Evolutionary conservation across 192 early-diverging fungal species (phyloP).

Genomic region (Spinellus fusiger): DNA sequence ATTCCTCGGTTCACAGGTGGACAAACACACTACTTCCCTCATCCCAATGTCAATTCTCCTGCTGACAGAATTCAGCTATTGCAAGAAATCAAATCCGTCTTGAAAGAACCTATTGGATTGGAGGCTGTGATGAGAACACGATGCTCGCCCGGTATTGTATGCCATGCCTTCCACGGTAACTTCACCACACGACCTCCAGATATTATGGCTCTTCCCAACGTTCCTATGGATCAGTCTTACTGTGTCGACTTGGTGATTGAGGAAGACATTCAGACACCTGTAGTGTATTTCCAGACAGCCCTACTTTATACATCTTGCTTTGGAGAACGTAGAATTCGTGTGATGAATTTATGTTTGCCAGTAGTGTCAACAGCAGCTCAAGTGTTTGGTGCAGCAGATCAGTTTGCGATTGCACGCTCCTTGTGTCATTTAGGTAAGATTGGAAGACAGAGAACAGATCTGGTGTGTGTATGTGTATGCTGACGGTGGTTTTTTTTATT

Average conservation of each 20-base stretch:
- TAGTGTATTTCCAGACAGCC: slow-evolving; percentile 66
- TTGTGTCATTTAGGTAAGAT: slow-evolving; percentile 23
- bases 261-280: slow-evolving; percentile 41
- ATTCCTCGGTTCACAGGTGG: slow-evolving; percentile 85
- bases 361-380: slow-evolving; percentile 50
- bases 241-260: slow-evolving; percentile 55
- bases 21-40: slow-evolving; percentile 73
- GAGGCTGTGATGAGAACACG: slow-evolving; percentile 89
- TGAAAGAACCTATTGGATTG: slow-evolving; percentile 73
- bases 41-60: slow-evolving; percentile 55
- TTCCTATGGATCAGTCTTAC: slow-evolving; percentile 61
- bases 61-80: slow-evolving; percentile 70
- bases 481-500: neutral
- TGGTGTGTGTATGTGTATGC: neutral
- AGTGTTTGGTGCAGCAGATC: slow-evolving; percentile 50
- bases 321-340: slow-evolving; percentile 65
- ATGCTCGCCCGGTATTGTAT: slow-evolving; percentile 68
- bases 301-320: slow-evolving; percentile 59
- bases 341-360: slow-evolving; percentile 58
- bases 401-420: slow-evolving; percentile 50
- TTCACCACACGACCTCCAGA: slow-evolving; percentile 65
- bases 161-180: slow-evolving; percentile 56
- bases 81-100: slow-evolving; percentile 66
- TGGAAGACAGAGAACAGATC: neutral
- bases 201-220: slow-evolving; percentile 60